These are phyloP conservation scores for Diaporthe sp. DNA, from an alignment of 2,329 filamentous ascomycete genomes.

Conservation along the genomic window DNA sequence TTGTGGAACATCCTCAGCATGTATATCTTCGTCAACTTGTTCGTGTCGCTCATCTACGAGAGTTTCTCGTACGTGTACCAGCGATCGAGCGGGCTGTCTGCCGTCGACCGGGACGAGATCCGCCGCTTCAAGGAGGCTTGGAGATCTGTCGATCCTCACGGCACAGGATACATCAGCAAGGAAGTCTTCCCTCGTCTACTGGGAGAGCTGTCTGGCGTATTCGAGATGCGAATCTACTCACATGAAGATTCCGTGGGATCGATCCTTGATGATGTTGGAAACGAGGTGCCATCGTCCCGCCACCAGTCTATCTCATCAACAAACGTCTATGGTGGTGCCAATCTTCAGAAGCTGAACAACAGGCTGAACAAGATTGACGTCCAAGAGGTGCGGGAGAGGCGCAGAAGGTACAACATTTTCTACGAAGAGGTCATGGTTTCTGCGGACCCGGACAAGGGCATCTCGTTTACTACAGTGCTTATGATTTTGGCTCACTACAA, in stretches of 20 bases:
- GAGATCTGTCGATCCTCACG: slow-evolving; percentile 93
- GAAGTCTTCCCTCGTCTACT: slow-evolving; percentile 90
- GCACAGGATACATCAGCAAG: slow-evolving; percentile 90
- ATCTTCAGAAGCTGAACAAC: slow-evolving; percentile 80
- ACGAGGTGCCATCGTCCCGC: slow-evolving; percentile 64
- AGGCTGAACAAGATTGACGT: slow-evolving; percentile 82
- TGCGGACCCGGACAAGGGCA: slow-evolving; percentile 88
- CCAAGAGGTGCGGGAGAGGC: slow-evolving; percentile 77
- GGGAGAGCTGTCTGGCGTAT: slow-evolving; percentile 92
- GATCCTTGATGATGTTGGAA: slow-evolving; percentile 86
- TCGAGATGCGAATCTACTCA: slow-evolving; percentile 97
- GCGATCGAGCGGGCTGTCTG: slow-evolving; percentile 90
- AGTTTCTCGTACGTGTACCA: slow-evolving; percentile 99
- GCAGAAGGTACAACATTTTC: slow-evolving; percentile 90
- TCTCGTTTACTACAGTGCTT: slow-evolving; percentile 90
- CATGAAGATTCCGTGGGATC: slow-evolving; percentile 88
- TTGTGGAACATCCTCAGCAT: slow-evolving; percentile 99
- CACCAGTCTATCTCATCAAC: slow-evolving; percentile 66
- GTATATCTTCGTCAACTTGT: slow-evolving; percentile 99
- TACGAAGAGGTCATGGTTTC: slow-evolving; percentile 97
- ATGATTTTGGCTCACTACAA: slow-evolving; percentile 99
- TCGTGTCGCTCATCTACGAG: slow-evolving; percentile 98
- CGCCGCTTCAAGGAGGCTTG: slow-evolving; percentile 98
- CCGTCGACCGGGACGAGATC: slow-evolving; percentile 93
- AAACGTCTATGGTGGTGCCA: slow-evolving; percentile 70